Evolutionary conservation across 1,139 yeast species (phyloP).

Genomic region (Suhomyces wounanorum): DNA sequence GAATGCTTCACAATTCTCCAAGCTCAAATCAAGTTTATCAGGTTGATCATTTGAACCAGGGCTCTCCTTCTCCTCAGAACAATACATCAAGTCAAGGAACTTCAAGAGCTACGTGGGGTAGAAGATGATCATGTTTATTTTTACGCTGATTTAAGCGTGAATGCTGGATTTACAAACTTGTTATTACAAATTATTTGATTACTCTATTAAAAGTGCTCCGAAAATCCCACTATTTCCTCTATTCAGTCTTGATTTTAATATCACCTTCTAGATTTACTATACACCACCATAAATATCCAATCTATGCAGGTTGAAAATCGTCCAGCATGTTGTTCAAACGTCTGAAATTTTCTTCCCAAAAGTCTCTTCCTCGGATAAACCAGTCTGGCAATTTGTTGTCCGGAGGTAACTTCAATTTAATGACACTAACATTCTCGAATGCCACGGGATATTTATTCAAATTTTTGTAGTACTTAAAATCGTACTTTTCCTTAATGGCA

Average conservation of each 20-base stretch:
- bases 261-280: neutral
- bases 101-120: constrained; percentile 34
- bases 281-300: neutral
- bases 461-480: constrained; percentile 42
- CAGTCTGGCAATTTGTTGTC: constrained; percentile 67
- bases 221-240: neutral
- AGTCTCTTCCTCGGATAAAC: constrained; percentile 63
- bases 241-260: neutral
- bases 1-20: constrained; percentile 33
- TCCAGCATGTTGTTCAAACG: constrained; percentile 7
- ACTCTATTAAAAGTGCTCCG: neutral
- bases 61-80: neutral
- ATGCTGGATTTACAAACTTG: neutral
- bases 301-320: neutral
- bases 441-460: constrained; percentile 30
- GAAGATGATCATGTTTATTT: constrained; percentile 9
- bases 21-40: constrained; percentile 14
- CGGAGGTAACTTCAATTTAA: constrained; percentile 58
- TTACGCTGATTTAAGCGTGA: neutral
- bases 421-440: constrained; percentile 40
- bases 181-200: neutral
- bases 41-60: constrained; percentile 6
- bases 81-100: neutral
- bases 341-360: constrained; percentile 50
- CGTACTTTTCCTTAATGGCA: constrained; percentile 27